Evolutionary conservation across 768 basidiomycete species (phyloP).

Genomic region (Trametes cubensis): DNA sequence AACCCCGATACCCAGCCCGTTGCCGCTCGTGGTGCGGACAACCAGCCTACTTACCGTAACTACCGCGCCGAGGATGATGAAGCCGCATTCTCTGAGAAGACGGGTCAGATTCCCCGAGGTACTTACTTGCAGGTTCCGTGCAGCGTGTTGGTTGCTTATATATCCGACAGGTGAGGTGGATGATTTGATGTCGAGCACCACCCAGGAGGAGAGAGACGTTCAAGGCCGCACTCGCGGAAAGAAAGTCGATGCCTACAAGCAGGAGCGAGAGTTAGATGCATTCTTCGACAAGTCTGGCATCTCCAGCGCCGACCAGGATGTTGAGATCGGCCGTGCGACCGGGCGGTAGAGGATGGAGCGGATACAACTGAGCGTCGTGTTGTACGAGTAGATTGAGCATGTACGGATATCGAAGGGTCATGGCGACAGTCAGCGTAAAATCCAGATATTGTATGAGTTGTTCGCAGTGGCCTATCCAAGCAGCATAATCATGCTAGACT

Average conservation of each 20-base stretch:
- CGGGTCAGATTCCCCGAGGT: slow-evolving; percentile 29
- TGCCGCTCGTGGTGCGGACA: slow-evolving; percentile 31
- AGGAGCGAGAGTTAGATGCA: slow-evolving; percentile 31
- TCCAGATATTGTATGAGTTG: too few species aligned
- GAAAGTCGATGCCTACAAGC: slow-evolving; percentile 30
- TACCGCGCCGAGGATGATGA: slow-evolving; percentile 27
- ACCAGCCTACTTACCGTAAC: slow-evolving; percentile 28
- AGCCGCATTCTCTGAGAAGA: slow-evolving; percentile 26
- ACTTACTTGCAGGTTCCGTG: background rate
- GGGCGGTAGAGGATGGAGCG: slow-evolving; percentile 4
- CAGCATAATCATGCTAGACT: too few species aligned
- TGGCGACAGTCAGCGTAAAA: too few species aligned
- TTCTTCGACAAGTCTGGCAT: slow-evolving; percentile 22
- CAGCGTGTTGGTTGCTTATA: background rate
- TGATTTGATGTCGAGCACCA: slow-evolving; percentile 24
- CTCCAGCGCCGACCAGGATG: slow-evolving; percentile 24
- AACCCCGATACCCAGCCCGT: slow-evolving; percentile 23
- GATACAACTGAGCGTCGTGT: too few species aligned
- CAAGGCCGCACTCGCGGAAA: slow-evolving; percentile 29
- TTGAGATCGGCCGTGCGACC: slow-evolving; percentile 26
- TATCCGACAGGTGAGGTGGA: slow-evolving; percentile 27
- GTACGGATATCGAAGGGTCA: too few species aligned
- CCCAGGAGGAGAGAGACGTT: slow-evolving; percentile 24
- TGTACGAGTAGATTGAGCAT: too few species aligned
- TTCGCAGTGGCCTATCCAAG: too few species aligned